A percentile compares a stretch with the other conserved stretches of the same genome.
phyloP scores from a whole-genome alignment of 352 stramenopile genomes.

The Phytophthora podocarpi region DNA sequence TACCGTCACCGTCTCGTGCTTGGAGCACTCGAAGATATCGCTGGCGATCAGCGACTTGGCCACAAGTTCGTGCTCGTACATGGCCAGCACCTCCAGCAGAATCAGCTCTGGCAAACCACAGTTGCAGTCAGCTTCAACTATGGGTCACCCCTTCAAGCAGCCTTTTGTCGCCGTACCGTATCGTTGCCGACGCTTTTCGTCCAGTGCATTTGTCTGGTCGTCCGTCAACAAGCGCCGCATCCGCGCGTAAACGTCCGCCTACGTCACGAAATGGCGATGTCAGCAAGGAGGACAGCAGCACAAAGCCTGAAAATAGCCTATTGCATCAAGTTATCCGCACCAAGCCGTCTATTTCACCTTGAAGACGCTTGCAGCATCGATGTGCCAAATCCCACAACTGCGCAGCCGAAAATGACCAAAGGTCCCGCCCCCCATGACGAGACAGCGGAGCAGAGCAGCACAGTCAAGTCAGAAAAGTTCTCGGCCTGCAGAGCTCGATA shows the following conservation, averaged over 20 bases:
- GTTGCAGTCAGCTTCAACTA: slow-evolving; percentile 10
- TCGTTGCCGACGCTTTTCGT: slow-evolving; percentile 40
- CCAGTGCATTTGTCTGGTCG: slow-evolving; percentile 19
- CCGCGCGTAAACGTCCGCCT: slow-evolving; percentile 49
- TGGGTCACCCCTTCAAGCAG: neutral
- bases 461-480: neutral
- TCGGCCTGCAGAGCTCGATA: neutral
- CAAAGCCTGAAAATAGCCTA: neutral
- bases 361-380: slow-evolving; percentile 58
- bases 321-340: slow-evolving; percentile 25
- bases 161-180: slow-evolving; percentile 43
- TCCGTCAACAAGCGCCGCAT: slow-evolving; percentile 50
- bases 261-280: neutral
- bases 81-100: slow-evolving; percentile 63
- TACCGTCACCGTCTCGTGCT: slow-evolving; percentile 71
- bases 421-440: slow-evolving; percentile 9
- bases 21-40: slow-evolving; percentile 71
- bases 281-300: neutral
- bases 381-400: slow-evolving; percentile 79
- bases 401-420: neutral
- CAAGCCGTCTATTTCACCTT: slow-evolving; percentile 54
- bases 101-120: slow-evolving; percentile 49
- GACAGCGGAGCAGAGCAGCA: slow-evolving; percentile 11
- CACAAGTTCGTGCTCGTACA: slow-evolving; percentile 84
- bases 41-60: slow-evolving; percentile 76